Conservation (phyloP, 129 eudicot species). For the Kitagawia praeruptora region DNA sequence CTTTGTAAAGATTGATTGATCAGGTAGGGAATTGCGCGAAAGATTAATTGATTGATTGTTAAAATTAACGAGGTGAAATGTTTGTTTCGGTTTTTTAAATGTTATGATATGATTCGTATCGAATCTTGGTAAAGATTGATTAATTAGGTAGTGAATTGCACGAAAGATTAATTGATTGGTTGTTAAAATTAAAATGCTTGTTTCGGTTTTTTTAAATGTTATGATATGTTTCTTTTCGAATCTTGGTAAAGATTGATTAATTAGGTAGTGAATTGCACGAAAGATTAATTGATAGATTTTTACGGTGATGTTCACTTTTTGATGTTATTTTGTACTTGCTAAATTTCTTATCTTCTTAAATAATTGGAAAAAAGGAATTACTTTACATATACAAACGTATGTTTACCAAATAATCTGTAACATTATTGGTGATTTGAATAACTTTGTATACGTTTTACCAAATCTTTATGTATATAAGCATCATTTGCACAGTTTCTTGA, state of each 20-base stretch:
- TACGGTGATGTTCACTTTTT: neutral
- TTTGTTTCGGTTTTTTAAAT: neutral
- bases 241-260: neutral
- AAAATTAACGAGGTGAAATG: conserved; percentile 46
- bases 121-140: neutral
- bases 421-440: neutral
- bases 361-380: neutral
- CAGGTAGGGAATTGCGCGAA: neutral
- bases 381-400: neutral
- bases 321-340: neutral
- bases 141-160: neutral
- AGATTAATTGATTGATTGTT: neutral
- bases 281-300: neutral
- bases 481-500: neutral
- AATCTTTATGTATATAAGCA: neutral
- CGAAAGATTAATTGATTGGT: neutral
- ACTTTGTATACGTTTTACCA: neutral
- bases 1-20: neutral
- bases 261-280: neutral
- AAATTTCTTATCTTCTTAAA: neutral
- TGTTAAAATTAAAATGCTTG: conserved; percentile 20
- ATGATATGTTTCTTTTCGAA: neutral
- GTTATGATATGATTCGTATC: neutral
- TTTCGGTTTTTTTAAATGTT: neutral
- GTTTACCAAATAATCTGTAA: neutral